Conservation (phyloP, 306 rosid species). For the Quercus robur region DNA sequence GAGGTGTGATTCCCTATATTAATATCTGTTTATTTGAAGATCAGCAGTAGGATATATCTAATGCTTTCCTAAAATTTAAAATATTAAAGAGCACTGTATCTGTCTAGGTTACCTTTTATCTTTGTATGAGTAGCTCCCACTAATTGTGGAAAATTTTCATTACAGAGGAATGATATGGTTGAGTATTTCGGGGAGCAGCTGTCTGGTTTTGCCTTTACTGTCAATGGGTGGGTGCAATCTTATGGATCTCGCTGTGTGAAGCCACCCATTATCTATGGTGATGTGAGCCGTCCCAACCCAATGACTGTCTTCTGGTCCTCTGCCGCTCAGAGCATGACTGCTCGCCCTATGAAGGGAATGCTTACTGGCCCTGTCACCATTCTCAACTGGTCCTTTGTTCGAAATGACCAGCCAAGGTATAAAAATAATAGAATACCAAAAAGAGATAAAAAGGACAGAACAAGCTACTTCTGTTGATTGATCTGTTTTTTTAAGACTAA, state of each 20-base stretch:
- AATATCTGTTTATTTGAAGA: not conserved
- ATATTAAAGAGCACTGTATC: not conserved
- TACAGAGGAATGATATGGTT: constrained; percentile 95
- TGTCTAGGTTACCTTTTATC: not conserved
- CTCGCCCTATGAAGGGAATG: constrained; percentile 96
- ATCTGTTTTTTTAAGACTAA: constrained; percentile 2
- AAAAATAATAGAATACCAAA: not conserved
- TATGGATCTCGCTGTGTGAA: constrained; percentile 95
- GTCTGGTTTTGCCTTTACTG: constrained; percentile 86
- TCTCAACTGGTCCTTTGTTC: constrained; percentile 93
- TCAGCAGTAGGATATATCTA: not conserved
- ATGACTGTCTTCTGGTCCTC: constrained; percentile 69
- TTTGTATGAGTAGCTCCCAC: not conserved
- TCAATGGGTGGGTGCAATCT: constrained; percentile 95
- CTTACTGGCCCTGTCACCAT: constrained; percentile 97
- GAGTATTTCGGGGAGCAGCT: constrained; percentile 86
- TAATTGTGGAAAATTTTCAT: constrained; percentile 23
- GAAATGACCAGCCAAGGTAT: constrained; percentile 87
- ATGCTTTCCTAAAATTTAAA: not conserved
- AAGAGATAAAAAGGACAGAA: not conserved
- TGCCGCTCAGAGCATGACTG: constrained; percentile 44
- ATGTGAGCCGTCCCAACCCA: constrained; percentile 92
- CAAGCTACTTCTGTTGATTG: not conserved
- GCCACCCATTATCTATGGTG: constrained; percentile 97
- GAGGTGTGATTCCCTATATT: constrained; percentile 55